phyloP scores from a whole-genome alignment of 1,284 basidiomycete genomes.

The Fomitopsis pinicola region DNA sequence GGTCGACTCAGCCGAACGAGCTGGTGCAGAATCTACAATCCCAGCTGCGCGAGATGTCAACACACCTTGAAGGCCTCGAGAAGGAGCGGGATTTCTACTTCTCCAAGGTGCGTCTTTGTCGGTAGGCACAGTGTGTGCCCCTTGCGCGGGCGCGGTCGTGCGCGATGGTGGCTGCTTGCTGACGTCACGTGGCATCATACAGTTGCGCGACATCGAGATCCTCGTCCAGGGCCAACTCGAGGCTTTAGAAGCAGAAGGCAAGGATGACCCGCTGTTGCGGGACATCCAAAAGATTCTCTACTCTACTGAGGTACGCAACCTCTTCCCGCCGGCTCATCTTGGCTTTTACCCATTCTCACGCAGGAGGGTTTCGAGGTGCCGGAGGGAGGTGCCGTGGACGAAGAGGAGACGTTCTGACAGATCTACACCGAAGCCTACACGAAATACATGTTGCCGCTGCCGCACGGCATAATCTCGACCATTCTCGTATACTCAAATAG shows the following conservation, averaged over 20 bases:
- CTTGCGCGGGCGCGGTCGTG: not conserved
- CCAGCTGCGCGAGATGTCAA: constrained; percentile 82
- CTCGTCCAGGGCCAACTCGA: constrained; percentile 78
- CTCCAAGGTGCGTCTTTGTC: constrained; percentile 68
- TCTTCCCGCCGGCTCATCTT: not conserved
- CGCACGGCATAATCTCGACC: not conserved
- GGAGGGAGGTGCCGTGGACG: constrained; percentile 24
- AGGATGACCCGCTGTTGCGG: constrained; percentile 67
- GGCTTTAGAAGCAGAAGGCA: constrained; percentile 50
- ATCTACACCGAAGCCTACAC: not conserved
- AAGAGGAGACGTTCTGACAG: constrained; percentile 26
- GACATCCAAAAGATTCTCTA: constrained; percentile 95
- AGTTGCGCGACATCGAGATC: constrained; percentile 96
- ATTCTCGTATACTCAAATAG: not conserved
- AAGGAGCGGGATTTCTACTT: constrained; percentile 99
- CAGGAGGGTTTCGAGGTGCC: constrained; percentile 33
- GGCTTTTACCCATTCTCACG: not conserved
- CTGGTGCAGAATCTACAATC: constrained; percentile 60
- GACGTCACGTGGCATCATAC: constrained; percentile 9
- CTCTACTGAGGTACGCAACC: constrained; percentile 76
- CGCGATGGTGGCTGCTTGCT: not conserved
- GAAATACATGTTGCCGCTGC: not conserved
- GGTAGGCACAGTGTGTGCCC: not conserved
- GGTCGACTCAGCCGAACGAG: constrained; percentile 58
- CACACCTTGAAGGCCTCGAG: constrained; percentile 84